phyloP scores from a whole-genome alignment of 257 asterid genomes.

The Solanum appendiculatum region DNA sequence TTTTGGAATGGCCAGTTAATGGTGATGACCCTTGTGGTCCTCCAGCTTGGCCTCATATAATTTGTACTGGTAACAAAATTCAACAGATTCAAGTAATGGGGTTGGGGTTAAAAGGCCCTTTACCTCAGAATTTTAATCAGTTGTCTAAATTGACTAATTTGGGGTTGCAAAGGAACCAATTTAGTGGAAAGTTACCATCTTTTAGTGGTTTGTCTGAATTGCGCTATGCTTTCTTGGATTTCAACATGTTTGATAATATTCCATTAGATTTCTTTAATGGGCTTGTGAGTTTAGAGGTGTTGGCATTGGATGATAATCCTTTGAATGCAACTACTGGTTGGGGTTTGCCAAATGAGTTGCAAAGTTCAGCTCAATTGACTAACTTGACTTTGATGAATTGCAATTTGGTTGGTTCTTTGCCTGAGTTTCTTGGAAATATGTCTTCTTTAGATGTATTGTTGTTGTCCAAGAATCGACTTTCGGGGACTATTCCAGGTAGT shows the following conservation, averaged over 20 bases:
- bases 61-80: constrained; percentile 40
- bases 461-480: constrained; percentile 43
- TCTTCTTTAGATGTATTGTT: constrained; percentile 57
- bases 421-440: constrained; percentile 65
- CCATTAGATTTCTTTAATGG: constrained; percentile 80
- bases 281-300: constrained; percentile 59
- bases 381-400: constrained; percentile 55
- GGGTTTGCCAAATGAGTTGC: constrained; percentile 52
- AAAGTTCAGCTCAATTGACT: constrained; percentile 50
- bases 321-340: constrained; percentile 64
- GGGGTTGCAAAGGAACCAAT: constrained; percentile 61
- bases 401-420: constrained; percentile 66
- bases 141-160: constrained; percentile 46
- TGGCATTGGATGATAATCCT: constrained; percentile 72
- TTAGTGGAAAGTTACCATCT: constrained; percentile 66
- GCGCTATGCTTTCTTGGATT: constrained; percentile 64
- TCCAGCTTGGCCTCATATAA: constrained; percentile 64
- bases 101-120: constrained; percentile 63
- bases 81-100: constrained; percentile 74
- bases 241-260: constrained; percentile 56
- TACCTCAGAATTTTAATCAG: constrained; percentile 56
- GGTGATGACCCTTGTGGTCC: constrained; percentile 83
- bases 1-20: constrained; percentile 57
- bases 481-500: constrained; percentile 58
- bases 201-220: constrained; percentile 57